Evolutionary conservation across 805 yeast genomes (phyloP), one percentile per base, ranked within the genome.

Genomic region (Barnettozyma botsteinii): DNA sequence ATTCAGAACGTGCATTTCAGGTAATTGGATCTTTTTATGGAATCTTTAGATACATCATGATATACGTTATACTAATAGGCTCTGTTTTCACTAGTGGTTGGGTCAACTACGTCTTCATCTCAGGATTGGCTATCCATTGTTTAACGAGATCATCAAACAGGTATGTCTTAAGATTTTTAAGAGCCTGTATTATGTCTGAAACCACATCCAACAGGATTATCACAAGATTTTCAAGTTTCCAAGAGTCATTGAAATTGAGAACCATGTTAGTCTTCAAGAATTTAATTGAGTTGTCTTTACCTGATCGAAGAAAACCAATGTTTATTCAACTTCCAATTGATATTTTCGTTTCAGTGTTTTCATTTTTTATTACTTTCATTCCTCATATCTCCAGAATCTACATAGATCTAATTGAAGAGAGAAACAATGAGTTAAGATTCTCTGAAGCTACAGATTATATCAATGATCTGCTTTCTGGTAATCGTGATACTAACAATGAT

Each of bases 141-240:
- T 13, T 35, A 8, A 35, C 38, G 9, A 35, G 38, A 27, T 5
- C 25, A 7, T 35, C 38, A 5, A 35, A 35, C 17, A 35, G 38
- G 20, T 32, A 35, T 28, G 28, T 35, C 6, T 11, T 35, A 7
- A 20, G 23, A 14, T 35, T 26, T 27, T 2, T 35, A 4, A 27
- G 25, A 12, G 7, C 15, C 7, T 20, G 27, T 8, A 19, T 27
- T 7, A 15, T 35, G 5, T 25, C 31, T 3, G 21, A 15, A 12
- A 10, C 14, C 7, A 7, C 15, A 5, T 13, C 27, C 5, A 27
- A 17, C 8, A 20, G 15, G 12, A 21, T 35, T 1, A 4, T 21
- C 9, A 4, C 31, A 7, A 20, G 31, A 27, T 28, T 27, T 13
- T 11, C 8, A 12, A 17, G 18, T 11, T 33, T 33, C 5, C 7